These are phyloP conservation scores for Auxenochlorella pyrenoidosa DNA, from an alignment of 139 green algal species.

Conservation along the genomic window DNA sequence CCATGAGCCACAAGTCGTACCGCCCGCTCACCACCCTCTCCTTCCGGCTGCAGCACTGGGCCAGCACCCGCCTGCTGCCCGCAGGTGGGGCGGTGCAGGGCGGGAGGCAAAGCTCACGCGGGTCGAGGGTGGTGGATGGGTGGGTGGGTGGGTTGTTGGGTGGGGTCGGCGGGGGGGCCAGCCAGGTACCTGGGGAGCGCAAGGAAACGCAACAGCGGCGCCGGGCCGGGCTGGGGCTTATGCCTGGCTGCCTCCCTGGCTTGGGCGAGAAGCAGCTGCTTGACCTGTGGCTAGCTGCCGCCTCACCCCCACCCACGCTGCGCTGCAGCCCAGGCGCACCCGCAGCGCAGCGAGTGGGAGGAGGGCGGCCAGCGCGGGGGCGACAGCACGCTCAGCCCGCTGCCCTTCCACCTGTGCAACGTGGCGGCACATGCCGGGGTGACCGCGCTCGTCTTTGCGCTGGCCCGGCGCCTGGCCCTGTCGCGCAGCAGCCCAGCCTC, in stretches of 20 bases:
- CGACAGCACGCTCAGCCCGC: conserved; percentile 48
- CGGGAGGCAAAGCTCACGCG: not conserved
- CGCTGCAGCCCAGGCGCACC: not conserved
- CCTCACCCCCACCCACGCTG: not conserved
- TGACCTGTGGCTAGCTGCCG: too few relatives aligned
- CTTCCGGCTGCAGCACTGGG: conserved; percentile 58
- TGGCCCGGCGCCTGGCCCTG: conserved; percentile 15
- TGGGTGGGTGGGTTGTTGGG: too few relatives aligned
- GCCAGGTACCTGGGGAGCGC: too few relatives aligned
- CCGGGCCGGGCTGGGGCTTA: too few relatives aligned
- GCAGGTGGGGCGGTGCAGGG: conserved; percentile 4
- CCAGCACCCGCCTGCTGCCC: not conserved
- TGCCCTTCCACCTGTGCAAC: conserved; percentile 70
- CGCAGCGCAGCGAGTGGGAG: not conserved
- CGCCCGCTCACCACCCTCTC: conserved; percentile 73
- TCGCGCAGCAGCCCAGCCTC: not conserved
- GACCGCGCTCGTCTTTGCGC: conserved; percentile 59
- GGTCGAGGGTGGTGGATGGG: not conserved
- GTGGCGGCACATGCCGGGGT: conserved; percentile 61
- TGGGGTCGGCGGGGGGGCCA: too few relatives aligned
- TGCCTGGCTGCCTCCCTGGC: too few relatives aligned
- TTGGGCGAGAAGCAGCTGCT: too few relatives aligned
- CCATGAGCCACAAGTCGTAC: conserved; percentile 85
- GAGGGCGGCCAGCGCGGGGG: not conserved
- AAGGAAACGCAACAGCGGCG: too few relatives aligned